These are phyloP conservation scores for Fusarium nodosum DNA, from an alignment of 2,329 filamentous ascomycete genomes.

Conservation along the genomic window DNA sequence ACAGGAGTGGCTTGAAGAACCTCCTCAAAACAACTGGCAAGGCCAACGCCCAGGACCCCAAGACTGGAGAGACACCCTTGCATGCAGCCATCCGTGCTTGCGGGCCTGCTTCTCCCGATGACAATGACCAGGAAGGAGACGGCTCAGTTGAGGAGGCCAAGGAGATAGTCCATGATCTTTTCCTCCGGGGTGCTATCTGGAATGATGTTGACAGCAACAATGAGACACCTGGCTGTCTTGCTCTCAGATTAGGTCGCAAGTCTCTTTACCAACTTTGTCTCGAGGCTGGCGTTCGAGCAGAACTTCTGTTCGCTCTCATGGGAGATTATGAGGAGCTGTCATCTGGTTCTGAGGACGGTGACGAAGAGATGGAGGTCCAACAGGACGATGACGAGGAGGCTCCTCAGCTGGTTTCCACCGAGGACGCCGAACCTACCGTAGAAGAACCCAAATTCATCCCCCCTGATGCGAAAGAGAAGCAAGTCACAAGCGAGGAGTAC, in stretches of 20 bases:
- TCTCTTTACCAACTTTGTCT: slow-evolving; percentile 86
- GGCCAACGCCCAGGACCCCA: slow-evolving; percentile 84
- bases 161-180: slow-evolving; percentile 79
- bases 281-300: slow-evolving; percentile 89
- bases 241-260: slow-evolving; percentile 74
- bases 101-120: slow-evolving; percentile 57
- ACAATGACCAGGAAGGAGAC: slow-evolving; percentile 56
- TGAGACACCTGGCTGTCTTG: slow-evolving; percentile 93
- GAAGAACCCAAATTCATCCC: slow-evolving; percentile 52
- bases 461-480: slow-evolving; percentile 56
- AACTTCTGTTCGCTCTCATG: slow-evolving; percentile 85
- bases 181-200: slow-evolving; percentile 94
- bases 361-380: slow-evolving; percentile 63
- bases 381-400: slow-evolving; percentile 59
- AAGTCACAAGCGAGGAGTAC: slow-evolving; percentile 75
- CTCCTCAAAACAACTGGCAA: slow-evolving; percentile 74
- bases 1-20: slow-evolving; percentile 75
- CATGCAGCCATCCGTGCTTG: slow-evolving; percentile 91
- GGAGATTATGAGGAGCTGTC: slow-evolving; percentile 83
- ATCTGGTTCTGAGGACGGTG: slow-evolving; percentile 66
- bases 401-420: slow-evolving; percentile 51
- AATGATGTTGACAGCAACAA: slow-evolving; percentile 90
- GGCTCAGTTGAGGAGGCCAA: slow-evolving; percentile 70
- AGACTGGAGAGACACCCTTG: slow-evolving; percentile 87
- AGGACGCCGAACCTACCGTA: slow-evolving; percentile 51